These are phyloP conservation scores for Apiospora phragmitis DNA, from an alignment of 2,329 filamentous ascomycete genomes.

Conservation along the genomic window DNA sequence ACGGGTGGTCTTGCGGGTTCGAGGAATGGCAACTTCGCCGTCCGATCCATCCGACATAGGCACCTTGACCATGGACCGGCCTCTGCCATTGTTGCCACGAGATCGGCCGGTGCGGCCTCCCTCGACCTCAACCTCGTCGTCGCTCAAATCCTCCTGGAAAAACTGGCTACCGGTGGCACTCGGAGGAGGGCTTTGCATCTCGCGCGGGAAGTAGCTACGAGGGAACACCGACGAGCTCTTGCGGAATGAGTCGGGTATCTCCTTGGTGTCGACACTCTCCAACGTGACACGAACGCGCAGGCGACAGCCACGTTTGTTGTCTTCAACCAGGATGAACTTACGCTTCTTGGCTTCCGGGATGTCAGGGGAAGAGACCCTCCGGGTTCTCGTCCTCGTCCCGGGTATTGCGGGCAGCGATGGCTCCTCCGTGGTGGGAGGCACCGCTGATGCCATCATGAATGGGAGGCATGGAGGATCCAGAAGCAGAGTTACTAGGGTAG, in stretches of 20 bases:
- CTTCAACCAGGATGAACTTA: conserved; percentile 96
- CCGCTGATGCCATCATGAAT: conserved; percentile 40
- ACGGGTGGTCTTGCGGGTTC: conserved; percentile 68
- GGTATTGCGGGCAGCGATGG: conserved; percentile 31
- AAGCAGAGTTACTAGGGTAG: conserved; percentile 38
- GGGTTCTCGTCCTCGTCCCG: conserved; percentile 58
- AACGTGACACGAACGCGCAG: conserved; percentile 89
- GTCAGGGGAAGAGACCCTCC: conserved; percentile 78
- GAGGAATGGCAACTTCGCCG: conserved; percentile 72
- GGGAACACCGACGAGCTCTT: conserved; percentile 88
- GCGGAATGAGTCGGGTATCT: conserved; percentile 94
- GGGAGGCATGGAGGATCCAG: conserved; percentile 38
- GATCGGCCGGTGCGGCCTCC: conserved; percentile 42
- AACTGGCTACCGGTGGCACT: conserved; percentile 74
- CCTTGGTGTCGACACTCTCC: conserved; percentile 90
- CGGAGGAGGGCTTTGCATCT: conserved; percentile 86
- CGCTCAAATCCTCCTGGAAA: conserved; percentile 63
- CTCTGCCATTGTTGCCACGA: conserved; percentile 34
- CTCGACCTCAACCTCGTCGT: conserved; percentile 60
- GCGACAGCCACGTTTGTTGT: conserved; percentile 76
- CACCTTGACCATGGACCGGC: conserved; percentile 56
- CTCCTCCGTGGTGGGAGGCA: conserved; percentile 33
- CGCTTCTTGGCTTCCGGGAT: conserved; percentile 87
- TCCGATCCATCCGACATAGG: conserved; percentile 70
- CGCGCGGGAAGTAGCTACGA: conserved; percentile 85